A percentile compares a stretch with the other conserved stretches of the same genome.
Conservation (phyloP, 805 yeast genomes). For the Cyberlindnera sargentensis region DNA sequence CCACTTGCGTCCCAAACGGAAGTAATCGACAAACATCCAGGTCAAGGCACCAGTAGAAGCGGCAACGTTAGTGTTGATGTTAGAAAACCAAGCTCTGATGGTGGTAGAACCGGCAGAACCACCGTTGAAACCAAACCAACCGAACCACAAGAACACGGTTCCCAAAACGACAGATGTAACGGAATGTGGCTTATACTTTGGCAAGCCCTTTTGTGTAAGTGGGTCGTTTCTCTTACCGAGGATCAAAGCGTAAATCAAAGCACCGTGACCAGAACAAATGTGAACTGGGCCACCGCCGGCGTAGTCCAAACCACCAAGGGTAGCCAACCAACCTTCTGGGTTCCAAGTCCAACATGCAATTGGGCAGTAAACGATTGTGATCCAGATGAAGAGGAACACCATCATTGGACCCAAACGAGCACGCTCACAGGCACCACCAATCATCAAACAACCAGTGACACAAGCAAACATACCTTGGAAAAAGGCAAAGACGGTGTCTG, state of each 20-base stretch:
- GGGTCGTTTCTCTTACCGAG: conserved; percentile 92
- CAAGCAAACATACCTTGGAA: conserved; percentile 97
- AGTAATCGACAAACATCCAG: conserved; percentile 87
- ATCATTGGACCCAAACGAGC: conserved; percentile 95
- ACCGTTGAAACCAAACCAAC: conserved; percentile 99
- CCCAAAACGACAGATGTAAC: conserved; percentile 89
- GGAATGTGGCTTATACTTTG: conserved; percentile 90
- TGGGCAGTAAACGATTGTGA: conserved; percentile 93
- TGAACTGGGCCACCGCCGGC: conserved; percentile 99
- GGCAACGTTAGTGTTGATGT: conserved; percentile 88
- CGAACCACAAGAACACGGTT: conserved; percentile 93
- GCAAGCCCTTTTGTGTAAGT: conserved; percentile 43
- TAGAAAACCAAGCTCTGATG: conserved; percentile 91
- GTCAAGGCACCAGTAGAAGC: conserved; percentile 91
- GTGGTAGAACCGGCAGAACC: conserved; percentile 94
- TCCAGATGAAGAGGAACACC: conserved; percentile 90
- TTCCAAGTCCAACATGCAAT: conserved; percentile 99
- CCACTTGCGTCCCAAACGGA: conserved; percentile 79
- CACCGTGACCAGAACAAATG: conserved; percentile 90
- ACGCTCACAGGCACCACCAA: conserved; percentile 98
- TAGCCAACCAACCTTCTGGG: conserved; percentile 80
- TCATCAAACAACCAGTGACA: conserved; percentile 86
- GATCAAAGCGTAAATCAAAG: conserved; percentile 84
- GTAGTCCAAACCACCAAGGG: conserved; percentile 83
- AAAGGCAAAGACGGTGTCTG: conserved; percentile 83